Evolutionary conservation across 371 early-diverging fungal genomes (phyloP), one percentile per base, ranked within the genome.

Genomic region (Apophysomyces ossiformis): DNA sequence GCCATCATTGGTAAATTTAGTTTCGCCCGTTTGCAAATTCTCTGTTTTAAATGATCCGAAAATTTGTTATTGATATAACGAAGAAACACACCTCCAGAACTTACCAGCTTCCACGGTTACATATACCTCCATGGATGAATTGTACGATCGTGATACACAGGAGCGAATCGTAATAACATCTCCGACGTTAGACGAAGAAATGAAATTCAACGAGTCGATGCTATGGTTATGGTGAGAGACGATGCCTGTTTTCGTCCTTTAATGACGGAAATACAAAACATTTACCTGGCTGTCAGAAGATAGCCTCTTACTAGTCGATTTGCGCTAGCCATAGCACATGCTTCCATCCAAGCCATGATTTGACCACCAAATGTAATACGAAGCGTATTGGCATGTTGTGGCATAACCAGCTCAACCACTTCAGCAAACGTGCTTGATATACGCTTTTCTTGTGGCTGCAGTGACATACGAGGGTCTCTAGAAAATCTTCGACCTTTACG

Each of bases 311-410:
- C 74, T 43, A 89, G 76, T 26, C 90, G 80, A 61, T 78, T 79
- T 0, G 93, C 93, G 57, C 90, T 86, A 2, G 89, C 85, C 4
- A 87, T 70, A 4, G 89, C 86, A 70, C 88, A 86, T 6, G 70
- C 76, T 69, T 92, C 93, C 90, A 92, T 90, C 89, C 89, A 91
- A 39, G 83, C 79, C 82, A 92, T 90, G 59, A 92, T 90, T 64
- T 89, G 86, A n/a, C 93, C 92, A 68, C 93, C 93, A 84, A 92
- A 92, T 5, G 91, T 91, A 45, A 90, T 89, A 32, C 82, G 78
- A 5, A 90, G 66, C 3, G 88, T 84, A 60, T 92, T 92, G 26
- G 90, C 90, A 74, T 92, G 91, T 41, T 90, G 90, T 13, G 93
- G 93, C 79, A 92, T 81, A 7, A 92, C 88, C 54, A 89, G 64